Base-by-base conservation (phyloP, 73 alveolate genomes). In the Paramecium sonneborni region DNA sequence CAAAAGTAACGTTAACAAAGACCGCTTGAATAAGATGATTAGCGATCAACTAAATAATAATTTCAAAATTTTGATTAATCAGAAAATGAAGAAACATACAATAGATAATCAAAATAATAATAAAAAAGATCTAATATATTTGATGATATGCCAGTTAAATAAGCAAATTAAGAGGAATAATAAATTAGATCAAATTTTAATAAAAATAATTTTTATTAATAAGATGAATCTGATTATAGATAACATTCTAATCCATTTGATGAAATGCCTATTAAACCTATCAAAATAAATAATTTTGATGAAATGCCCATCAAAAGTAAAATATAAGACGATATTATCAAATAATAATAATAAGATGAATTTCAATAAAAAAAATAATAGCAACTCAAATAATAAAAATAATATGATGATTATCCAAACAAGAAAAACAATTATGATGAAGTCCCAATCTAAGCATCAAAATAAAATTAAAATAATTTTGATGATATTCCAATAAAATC, bases 191-290 rank as follows among this genome's bases (percentile, higher is more conserved):
- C 68, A 5, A 52, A 52, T 52, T 52, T 52, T 52, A 15, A 52
- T 52, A 18, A 52, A 52, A 52, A 52, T 52, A 15, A 52, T 52
- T 52, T 52, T n/a, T 52, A 4, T 52, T 67, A 34, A 24, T 24
- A 67, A 67, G 85, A 32, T 34, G 39, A 34, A 11, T 26, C 18
- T 30, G 48, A 67, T 30, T 30, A 15, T 30, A 15, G 9, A 67
- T 30, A 67, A 62, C 12, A 62, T 11, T 62, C 44, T 72, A 72
- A 72, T 72, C 38, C 12, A 35, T 72, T 72, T 35, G 90, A 79
- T 79, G 90, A 79, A 79, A 43, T 21, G 28, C 76, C 90, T 18
- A 79, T 79, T 79, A 43, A 79, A 34, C 72, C 87, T 37, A 39
- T 39, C 3, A 74, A 74, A 20, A 7, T 10, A 43, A 62, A 62